Evolutionary conservation across 495 filamentous ascomycete genomes (phyloP).

Genomic region (Neurospora sp.): DNA sequence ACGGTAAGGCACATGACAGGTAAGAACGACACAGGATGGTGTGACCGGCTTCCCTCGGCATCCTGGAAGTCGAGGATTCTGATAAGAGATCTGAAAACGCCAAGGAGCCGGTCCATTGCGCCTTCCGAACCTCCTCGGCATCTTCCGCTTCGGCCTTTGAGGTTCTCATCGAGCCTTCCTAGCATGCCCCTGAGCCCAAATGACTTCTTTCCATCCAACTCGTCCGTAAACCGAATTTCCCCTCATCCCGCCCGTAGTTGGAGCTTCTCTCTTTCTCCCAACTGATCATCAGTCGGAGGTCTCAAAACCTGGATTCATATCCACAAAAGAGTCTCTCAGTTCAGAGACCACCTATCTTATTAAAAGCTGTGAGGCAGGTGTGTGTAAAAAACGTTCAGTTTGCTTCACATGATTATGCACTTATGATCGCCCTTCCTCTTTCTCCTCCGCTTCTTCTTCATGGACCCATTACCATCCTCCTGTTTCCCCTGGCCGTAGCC

Average conservation of each 20-base stretch:
- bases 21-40: not conserved
- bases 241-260: not conserved
- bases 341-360: not conserved
- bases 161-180: not conserved
- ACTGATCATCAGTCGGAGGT: too few species aligned
- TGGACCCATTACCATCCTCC: slow-evolving; percentile 8
- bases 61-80: not conserved
- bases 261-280: not conserved
- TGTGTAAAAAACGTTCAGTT: not conserved
- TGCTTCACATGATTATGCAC: slow-evolving; percentile 19
- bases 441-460: slow-evolving; percentile 13
- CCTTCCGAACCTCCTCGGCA: not conserved
- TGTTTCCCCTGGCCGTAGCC: slow-evolving; percentile 20
- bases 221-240: not conserved
- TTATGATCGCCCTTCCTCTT: slow-evolving; percentile 13
- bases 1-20: not conserved
- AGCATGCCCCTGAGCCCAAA: not conserved
- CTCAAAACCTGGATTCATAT: not conserved
- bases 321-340: not conserved
- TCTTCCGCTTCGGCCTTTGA: not conserved
- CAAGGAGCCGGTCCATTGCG: not conserved
- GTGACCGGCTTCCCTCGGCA: not conserved
- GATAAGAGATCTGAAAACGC: not conserved
- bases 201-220: not conserved
- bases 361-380: not conserved